Base-by-base conservation (phyloP, 2,329 filamentous ascomycete species). In the Sclerotinia glacialis region DNA sequence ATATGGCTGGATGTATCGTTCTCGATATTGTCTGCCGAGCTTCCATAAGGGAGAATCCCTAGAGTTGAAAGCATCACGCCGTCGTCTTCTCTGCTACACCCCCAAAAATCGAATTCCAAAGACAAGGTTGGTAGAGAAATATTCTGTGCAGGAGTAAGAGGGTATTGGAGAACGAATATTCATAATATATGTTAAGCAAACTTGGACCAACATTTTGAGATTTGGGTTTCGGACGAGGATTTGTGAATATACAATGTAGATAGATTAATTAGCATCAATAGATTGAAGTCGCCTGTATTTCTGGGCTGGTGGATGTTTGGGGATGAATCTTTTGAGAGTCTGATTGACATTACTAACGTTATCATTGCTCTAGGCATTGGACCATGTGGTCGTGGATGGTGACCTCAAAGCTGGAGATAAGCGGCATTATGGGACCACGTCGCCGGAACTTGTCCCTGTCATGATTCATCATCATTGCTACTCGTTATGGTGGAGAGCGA, bases 51-150 rank as follows among this genome's bases (percentile, higher is more conserved):
- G 50, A 71, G 71, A 66, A 71, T 72, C 46, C 71, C 63, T 28
- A 70, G 71, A 67, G 70, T 67, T 58, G 67, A 65, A 60, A 69
- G 68, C 72, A 75, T 75, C 67, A 65, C 46, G 52, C 65, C 44
- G 46, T n/a, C 26, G 23, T 52, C 69, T 44, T 64, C 63, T 68
- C 67, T 67, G 60, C 67, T 68, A 64, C 69, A 70, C 55, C 59
- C 67, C 59, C 67, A 53, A 62, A 61, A 42, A 42, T 14, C 59
- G 56, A 60, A 68, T 69, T 62, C 69, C 68, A 67, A 67, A n/a
- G 16, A 61, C 7, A 52, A 21, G 11, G 50, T n/a, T n/a, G n/a
- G n/a, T 26, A 18, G 56, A n/a, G 14, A 7, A 34, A 53, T 37
- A 21, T 21, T 26, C 21, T 5, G 37, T 46, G 18, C 34, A 21